Evolutionary conservation across 257 asterid genomes (phyloP), one percentile per base, ranked within the genome.

Genomic region (Nyctanthes arbortristis): DNA sequence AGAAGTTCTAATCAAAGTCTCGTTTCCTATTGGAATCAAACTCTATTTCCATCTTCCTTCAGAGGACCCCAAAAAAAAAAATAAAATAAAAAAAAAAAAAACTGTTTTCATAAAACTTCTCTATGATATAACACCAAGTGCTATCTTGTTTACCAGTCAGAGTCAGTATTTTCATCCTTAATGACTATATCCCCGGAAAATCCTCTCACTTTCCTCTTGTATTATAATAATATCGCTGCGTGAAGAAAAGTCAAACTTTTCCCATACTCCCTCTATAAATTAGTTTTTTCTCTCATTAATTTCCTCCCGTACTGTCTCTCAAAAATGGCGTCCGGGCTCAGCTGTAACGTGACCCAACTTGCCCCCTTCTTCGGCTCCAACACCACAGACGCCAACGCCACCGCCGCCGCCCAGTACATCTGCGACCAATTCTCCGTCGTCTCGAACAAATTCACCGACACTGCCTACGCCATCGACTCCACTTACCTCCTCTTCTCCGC

Each of bases 401-500:
- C 65, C 27, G 88, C 72, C 3, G 96, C 91, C 0, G 95, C 96
- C 12, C 56, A 30, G 1, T 89, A 82, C 79, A 91, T 91, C 71
- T 91, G 97, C 82, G 5, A 11, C 70, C 95, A 79, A 4, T 91
- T 91, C 82, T 22, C 85, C 59, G 70, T 4, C 62, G 90, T 86
- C 1, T 77, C 84, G 7, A 9, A 83, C 68, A 77, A 63, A 6
- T 82, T 90, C 69, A 0, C 22, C 27, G 90, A 89, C 79, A 83
- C 96, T 63, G 18, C 81, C 6, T 89, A 9, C 63, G 97, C 97
- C 54, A 73, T 92, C n/a, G 95, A 92, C 82, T 56, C 90, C n/a
- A 86, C 95, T 0, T 92, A 89, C 76, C 93, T 92, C 55, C 93
- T 92, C 43, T 87, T 87, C 87, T 92, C 97, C 0, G 93, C 96